Percentiles rank a stretch among this genome's conserved stretches.
phyloP scores from a whole-genome alignment of 495 filamentous ascomycete genomes.

The Penicillium nucicola region DNA sequence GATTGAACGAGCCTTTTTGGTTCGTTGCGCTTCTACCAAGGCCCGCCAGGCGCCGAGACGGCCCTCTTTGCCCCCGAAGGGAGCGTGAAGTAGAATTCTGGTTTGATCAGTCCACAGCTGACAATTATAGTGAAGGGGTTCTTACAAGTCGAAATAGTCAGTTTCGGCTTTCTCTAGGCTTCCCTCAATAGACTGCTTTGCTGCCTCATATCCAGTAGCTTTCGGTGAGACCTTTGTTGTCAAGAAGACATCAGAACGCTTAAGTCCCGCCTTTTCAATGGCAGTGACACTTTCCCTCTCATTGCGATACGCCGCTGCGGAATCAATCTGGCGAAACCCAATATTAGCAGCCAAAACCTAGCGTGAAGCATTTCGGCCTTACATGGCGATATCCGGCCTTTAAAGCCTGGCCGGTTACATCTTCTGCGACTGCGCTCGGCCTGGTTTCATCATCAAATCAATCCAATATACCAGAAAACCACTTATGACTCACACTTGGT shows the following conservation, averaged over 20 bases:
- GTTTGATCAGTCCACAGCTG: not conserved
- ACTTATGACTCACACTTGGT: conserved; percentile 57
- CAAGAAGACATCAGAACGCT: conserved; percentile 52
- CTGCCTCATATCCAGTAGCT: conserved; percentile 47
- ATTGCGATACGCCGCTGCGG: conserved; percentile 53
- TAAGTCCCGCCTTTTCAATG: conserved; percentile 41
- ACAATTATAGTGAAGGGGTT: not conserved
- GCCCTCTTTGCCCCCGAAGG: conserved; percentile 48
- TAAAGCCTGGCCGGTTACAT: conserved; percentile 59
- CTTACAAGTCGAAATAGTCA: conserved; percentile 54
- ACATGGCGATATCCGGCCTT: conserved; percentile 72
- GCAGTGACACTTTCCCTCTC: conserved; percentile 48
- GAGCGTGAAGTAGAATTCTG: conserved; percentile 54
- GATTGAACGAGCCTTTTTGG: conserved; percentile 50
- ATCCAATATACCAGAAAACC: no score
- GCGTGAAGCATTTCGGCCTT: conserved; percentile 8
- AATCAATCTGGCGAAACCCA: conserved; percentile 30
- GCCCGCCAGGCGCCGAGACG: conserved; percentile 53
- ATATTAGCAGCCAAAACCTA: not conserved
- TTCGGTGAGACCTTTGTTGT: conserved; percentile 51
- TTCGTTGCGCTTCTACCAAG: conserved; percentile 52
- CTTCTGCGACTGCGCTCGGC: conserved; percentile 52
- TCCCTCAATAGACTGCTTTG: conserved; percentile 47
- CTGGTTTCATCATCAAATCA: conserved; percentile 20
- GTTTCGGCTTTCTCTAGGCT: conserved; percentile 44